Evolutionary conservation across 1,284 basidiomycete genomes (phyloP), one percentile per base, ranked within the genome.

Genomic region (Lentinula novae-zelandiae): DNA sequence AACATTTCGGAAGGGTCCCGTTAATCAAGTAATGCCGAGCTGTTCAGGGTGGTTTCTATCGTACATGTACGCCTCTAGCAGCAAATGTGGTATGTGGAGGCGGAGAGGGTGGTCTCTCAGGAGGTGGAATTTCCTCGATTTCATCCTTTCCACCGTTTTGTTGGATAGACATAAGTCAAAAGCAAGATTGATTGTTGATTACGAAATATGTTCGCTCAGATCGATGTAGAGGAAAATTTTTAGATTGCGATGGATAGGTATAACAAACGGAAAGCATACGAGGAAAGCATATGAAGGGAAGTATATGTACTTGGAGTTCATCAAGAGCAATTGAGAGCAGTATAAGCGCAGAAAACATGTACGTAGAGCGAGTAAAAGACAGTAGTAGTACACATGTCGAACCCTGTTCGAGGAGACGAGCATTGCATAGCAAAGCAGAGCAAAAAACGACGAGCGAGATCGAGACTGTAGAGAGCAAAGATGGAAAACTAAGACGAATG

Each of bases 51-150:
- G 62, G 63, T 63, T 65, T 63, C 61, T 63, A 71, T 71, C 87
- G 68, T 84, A 90, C 89, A 80, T 88, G 87, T 66, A 91, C 76
- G 60, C 84, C 85, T 68, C 89, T 77, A 52, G 82, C 82, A 39
- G 81, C 72, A 69, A 90, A 90, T 0, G 87, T 87, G 15, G 84
- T 87, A 67, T 91, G 81, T 7, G 79, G 78, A 38, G 89, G 87
- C 13, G 89, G 89, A 4, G 89, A 88, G 5, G 87, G 87, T n/a
- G 84, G 85, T 17, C 82, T 76, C 68, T 90, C 84, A n/a, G 82
- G 84, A 12, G 79, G 76, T 10, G 81, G 80, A 53, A 85, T 75
- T 57, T 90, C 87, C 5, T 86, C 85, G 36, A 72, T 72, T 27
- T 86, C 79, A 60, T 80, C 82, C 65, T 76, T 82, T 56, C 58